Evolutionary conservation across 1,139 yeast genomes (phyloP).

Genomic region (Magnusiomyces paraingens): DNA sequence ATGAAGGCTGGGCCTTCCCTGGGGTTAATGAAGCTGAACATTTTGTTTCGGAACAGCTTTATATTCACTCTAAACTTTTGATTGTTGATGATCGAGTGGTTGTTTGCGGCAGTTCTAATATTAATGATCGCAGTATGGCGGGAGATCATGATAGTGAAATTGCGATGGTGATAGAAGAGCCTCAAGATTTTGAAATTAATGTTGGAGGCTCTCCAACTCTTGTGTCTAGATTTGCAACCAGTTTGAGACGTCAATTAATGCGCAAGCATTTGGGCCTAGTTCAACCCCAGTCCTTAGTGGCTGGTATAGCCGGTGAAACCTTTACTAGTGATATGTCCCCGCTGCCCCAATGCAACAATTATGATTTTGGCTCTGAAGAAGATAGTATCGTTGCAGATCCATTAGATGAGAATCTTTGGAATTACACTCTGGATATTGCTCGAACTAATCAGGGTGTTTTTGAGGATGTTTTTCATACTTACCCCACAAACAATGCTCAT

Average conservation of each 20-base stretch:
- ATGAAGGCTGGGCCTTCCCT: conserved; percentile 14
- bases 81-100: conserved; percentile 19
- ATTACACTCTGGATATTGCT: conserved; percentile 13
- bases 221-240: conserved; percentile 17
- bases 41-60: conserved; percentile 20
- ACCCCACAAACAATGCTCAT: conserved; percentile 17
- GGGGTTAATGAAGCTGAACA: conserved; percentile 16
- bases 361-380: conserved; percentile 18
- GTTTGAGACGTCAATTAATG: conserved; percentile 17
- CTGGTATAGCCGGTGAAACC: conserved; percentile 11
- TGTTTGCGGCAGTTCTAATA: conserved; percentile 20
- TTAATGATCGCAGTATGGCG: conserved; percentile 18
- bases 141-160: conserved; percentile 21
- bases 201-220: conserved; percentile 12
- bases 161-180: conserved; percentile 19
- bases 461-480: conserved; percentile 19
- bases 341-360: conserved; percentile 14
- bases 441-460: conserved; percentile 15
- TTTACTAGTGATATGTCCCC: conserved; percentile 15
- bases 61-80: conserved; percentile 20
- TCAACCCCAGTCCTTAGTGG: conserved; percentile 12
- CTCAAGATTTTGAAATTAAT: conserved; percentile 5
- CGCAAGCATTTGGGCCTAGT: conserved; percentile 20
- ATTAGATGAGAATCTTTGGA: conserved; percentile 17
- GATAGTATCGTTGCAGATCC: conserved; percentile 19